A percentile compares a stretch with the other conserved stretches of the same genome.
These are phyloP conservation scores for Yarrowia osloensis DNA, from an alignment of 805 yeast genomes.

Conservation along the genomic window DNA sequence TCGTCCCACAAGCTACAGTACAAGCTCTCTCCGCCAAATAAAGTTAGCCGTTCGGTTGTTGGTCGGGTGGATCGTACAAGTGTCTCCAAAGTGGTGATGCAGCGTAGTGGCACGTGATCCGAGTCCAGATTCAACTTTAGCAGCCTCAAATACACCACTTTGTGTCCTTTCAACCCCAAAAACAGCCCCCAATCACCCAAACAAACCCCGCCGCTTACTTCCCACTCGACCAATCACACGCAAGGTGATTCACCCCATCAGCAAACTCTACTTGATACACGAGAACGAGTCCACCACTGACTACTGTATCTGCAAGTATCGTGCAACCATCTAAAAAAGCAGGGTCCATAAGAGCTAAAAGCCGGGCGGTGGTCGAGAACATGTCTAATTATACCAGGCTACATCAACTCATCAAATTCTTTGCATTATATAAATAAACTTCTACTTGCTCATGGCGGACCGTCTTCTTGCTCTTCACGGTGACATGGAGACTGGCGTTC, in stretches of 20 bases:
- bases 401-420: neutral
- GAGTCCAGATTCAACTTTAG: too few species aligned
- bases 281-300: neutral
- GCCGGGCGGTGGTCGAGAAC: neutral
- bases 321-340: neutral
- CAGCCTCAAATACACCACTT: too few species aligned
- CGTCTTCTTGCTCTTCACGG: neutral
- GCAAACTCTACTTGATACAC: neutral
- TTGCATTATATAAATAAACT: slow-evolving; percentile 28
- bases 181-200: neutral
- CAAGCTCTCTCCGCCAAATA: too few species aligned
- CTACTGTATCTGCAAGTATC: too few species aligned
- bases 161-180: too few species aligned
- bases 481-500: too few species aligned
- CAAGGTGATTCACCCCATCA: slow-evolving; percentile 16
- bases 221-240: neutral
- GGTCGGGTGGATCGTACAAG: neutral
- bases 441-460: slow-evolving; percentile 1
- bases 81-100: too few species aligned
- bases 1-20: neutral
- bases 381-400: neutral
- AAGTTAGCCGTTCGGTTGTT: slow-evolving; percentile 22
- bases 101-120: too few species aligned
- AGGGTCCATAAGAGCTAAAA: neutral
- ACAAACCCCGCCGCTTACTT: neutral